Conservation (phyloP, 148 eudicot genomes). For the Beta vulgaris region DNA sequence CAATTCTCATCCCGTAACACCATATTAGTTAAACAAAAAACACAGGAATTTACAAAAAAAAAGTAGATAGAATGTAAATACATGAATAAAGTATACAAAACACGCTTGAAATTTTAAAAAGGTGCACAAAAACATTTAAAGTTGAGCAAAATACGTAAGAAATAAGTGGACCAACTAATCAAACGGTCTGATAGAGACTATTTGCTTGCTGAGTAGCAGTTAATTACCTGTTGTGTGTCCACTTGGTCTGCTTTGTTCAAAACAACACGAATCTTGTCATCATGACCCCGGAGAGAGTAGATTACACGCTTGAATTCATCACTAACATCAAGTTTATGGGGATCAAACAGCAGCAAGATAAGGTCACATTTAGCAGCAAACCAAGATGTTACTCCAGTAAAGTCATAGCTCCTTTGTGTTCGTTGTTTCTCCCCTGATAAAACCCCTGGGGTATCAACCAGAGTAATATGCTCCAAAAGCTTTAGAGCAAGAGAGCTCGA, state of each 20-base stretch:
- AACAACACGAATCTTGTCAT: conserved; percentile 86
- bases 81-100: no score
- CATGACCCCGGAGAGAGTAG: conserved; percentile 71
- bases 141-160: no score
- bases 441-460: conserved; percentile 89
- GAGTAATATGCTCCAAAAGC: conserved; percentile 74
- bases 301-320: conserved; percentile 88
- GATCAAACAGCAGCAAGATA: conserved; percentile 77
- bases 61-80: no score
- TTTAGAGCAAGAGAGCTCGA: conserved; percentile 18
- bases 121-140: no score
- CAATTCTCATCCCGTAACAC: no score
- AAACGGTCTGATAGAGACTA: no score
- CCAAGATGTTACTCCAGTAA: conserved; percentile 88
- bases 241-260: conserved; percentile 89
- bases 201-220: no score
- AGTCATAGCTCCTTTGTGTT: conserved; percentile 79
- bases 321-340: conserved; percentile 82
- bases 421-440: conserved; percentile 83
- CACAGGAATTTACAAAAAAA: no score
- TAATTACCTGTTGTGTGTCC: conserved; percentile 71
- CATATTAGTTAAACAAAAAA: no score
- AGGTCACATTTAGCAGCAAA: conserved; percentile 92
- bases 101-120: no score
- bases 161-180: no score